Base-by-base conservation (phyloP, 495 filamentous ascomycete genomes). In the Neurospora sp. region DNA sequence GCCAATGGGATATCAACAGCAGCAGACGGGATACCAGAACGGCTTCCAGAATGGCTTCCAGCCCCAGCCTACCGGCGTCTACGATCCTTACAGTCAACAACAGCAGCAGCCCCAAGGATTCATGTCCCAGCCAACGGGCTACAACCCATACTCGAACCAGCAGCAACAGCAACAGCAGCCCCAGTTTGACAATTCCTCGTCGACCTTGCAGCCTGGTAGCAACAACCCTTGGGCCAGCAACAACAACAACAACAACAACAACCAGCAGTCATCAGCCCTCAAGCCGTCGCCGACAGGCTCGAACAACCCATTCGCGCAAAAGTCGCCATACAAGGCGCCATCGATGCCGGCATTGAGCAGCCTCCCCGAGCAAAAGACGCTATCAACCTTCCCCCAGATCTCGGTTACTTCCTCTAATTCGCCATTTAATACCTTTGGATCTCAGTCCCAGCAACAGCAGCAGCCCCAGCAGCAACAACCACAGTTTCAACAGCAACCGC, bases 301-400 rank as follows among this genome's bases (percentile, higher is more conserved):
- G 0, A 99, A 98, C 83, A 99, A 99, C 76, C 95, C 95, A 40
- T 99, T 99, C 78, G 95, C 95, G 6, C 88, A 77, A 70, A 74
- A 78, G 39, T 78, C 81, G 27, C 84, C 84, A 31, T 85, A 84
- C 48, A 84, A 87, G 42, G 75, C 84, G 31, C 84, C 86, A 9
- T 83, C 88, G n/a, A 89, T 87, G 73, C 88, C 88, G 20, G 87
- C 89, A 39, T 84, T 94, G 69, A 88, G 89, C 79, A 88, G 89
- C 12, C 86, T 96, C 20, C 86, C 89, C 8, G 91, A 93, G 79
- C 90, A 92, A 77, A 89, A 88, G 78, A 88, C 88, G 0, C 87
- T 91, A 4, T 88, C 84, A 41, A 80, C 78, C 70, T 86, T 84
- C 82, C 53, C 73, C 12, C 75, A 76, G 27, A 40, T 71, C 1